Base-by-base conservation (phyloP, 208 protist species). In the Leishmania tropica region DNA sequence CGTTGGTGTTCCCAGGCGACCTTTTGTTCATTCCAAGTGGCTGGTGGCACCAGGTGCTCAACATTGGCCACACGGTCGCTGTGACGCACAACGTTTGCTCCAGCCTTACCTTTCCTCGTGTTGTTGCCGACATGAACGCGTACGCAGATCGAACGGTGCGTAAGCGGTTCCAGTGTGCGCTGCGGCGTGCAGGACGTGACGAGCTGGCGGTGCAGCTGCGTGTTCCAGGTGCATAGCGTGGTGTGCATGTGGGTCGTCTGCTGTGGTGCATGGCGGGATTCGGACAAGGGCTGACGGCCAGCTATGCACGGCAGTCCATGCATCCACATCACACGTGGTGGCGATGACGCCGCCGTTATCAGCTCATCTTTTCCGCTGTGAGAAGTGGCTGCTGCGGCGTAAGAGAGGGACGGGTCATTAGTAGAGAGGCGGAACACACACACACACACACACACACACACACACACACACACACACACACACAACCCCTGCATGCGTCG, bases 21-120 rank as follows among this genome's bases (percentile, higher is more conserved):
- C 15, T 90, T 19, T 19, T 90, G n/a, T 92, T 88, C 42, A 86
- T 92, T 47, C 86, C 84, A 37, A 85, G 78, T 58, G 88, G 86
- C 19, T 92, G 88, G 86, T 92, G 88, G 86, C 88, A 90, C 56
- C 83, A 88, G 77, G 86, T 90, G 24, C 77, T 88, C 60, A 92
- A 92, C 79, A 81, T 87, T 47, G 86, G 83, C 51, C 72, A 80
- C 4, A 90, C 88, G 56, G 68, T 86, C n/a, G 88, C 84, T 21
- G 83, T 92, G 8, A 90, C 88, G 56, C 86, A 90, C 65, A 90
- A 92, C 54, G 70, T 90, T 60, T 89, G 83, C 78, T 85, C 79
- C 3, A 42, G 31, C 42, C 11, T 80, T 10, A 89, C 86, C 8
- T 89, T 91, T 53, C 81, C 85, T 60, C 81, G 88, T 35, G 85